Base-by-base conservation (phyloP, 1,284 basidiomycete species). In the Boletus semigastroideus region DNA sequence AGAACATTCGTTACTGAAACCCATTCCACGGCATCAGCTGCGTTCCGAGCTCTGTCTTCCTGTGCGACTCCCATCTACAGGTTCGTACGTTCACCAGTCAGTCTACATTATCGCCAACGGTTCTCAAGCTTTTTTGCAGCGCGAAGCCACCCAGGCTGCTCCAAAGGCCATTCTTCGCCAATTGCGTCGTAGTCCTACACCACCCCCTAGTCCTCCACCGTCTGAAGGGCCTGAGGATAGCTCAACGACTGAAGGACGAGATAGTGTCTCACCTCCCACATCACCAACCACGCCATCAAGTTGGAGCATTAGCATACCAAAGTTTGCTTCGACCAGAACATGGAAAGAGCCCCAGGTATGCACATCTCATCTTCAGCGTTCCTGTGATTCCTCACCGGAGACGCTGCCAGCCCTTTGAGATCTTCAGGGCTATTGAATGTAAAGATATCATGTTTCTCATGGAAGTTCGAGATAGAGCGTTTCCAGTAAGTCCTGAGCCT, bases 391-490 rank as follows among this genome's bases (percentile, higher is more conserved):
- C 38, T 43, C 33, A 46, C 17, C 2, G 10, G 47, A 33, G 25
- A 43, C 19, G 22, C 43, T 25, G n/a, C n/a, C 60, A 91, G 86
- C 80, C 87, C 0, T 91, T 78, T 56, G 86, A 92, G 70, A 72
- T 92, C 0, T 77, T 91, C 58, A 74, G 85, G 47, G 89, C 89
- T 3, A 75, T 92, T 30, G 90, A 92, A 59, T 73, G 73, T 36
- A 87, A 84, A 60, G 85, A 92, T 61, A 72, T 90, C 33, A 78
- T 81, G 63, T 90, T 82, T 67, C 73, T 91, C 2, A 90, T 90
- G 87, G 84, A 90, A 70, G 73, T 90, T 42, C 76, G 89, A 52
- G 90, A 92, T 62, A 77, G 78, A 53, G 86, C 86, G 13, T 92
- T 92, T 60, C 83, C 83, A 64, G 88, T 91, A 49, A 72, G 54